A percentile compares a stretch with the other conserved stretches of the same genome.
These are phyloP conservation scores for Dovyalis caffra DNA, from an alignment of 345 rosid species.

Conservation along the genomic window DNA sequence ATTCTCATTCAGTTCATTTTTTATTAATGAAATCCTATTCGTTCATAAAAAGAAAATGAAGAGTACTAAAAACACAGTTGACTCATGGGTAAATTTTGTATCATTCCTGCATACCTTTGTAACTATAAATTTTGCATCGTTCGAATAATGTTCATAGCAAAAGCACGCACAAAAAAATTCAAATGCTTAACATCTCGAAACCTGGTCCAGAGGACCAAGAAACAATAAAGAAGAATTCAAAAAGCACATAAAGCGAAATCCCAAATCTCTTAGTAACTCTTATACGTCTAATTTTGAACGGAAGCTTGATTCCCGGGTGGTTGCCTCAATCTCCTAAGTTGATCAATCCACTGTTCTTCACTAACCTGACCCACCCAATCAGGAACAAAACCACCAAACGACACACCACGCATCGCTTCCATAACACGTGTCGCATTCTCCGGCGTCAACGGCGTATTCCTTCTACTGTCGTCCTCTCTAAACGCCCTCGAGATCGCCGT, in stretches of 20 bases:
- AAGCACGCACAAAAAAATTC: too few relatives aligned
- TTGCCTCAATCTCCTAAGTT: slow-evolving; percentile 50
- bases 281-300: slow-evolving; percentile 1
- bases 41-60: too few relatives aligned
- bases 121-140: too few relatives aligned
- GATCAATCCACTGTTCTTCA: slow-evolving; percentile 77
- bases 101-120: too few relatives aligned
- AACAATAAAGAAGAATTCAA: too few relatives aligned
- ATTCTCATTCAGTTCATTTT: too few relatives aligned
- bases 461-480: slow-evolving; percentile 70
- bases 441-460: slow-evolving; percentile 62
- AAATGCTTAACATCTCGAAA: too few relatives aligned
- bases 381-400: slow-evolving; percentile 70
- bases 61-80: too few relatives aligned
- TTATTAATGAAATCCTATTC: too few relatives aligned
- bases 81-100: too few relatives aligned
- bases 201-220: too few relatives aligned
- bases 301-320: not conserved
- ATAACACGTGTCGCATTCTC: slow-evolving; percentile 63
- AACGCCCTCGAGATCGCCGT: slow-evolving; percentile 48
- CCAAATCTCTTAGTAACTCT: not conserved
- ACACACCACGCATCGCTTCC: slow-evolving; percentile 85
- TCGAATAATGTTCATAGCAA: too few relatives aligned
- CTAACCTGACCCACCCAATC: slow-evolving; percentile 65
- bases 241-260: not conserved